Base-by-base conservation (phyloP, 1,284 basidiomycete species). In the Ganoderma sp. region DNA sequence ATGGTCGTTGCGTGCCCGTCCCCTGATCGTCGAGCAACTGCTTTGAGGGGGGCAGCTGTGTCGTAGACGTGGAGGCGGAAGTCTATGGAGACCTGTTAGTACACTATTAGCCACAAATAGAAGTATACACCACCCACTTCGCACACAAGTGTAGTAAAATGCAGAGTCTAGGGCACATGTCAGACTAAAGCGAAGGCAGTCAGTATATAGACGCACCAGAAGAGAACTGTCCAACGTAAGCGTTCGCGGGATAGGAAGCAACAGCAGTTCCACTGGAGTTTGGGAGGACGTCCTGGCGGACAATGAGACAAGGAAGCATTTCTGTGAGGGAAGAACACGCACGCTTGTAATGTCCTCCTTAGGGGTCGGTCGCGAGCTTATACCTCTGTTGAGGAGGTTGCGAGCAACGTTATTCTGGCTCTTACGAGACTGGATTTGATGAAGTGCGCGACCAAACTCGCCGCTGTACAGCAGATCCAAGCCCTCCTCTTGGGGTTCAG, bases 151-250 rank as follows among this genome's bases (percentile, higher is more conserved):
- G 74, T 94, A 94, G 74, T 91, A 95, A 78, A 93, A 91, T 0
- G 89, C 89, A 9, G 90, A 91, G 78, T 94, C 92, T 91, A 3
- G 5, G 69, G 28, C 66, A 57, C 64, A 67, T 43, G n/a, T 48
- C 39, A 50, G 22, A 65, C 62, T 25, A 45, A 63, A 10, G 37
- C 48, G 74, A 73, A 73, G 64, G 74, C 77, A 78, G 67, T 78
- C 75, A 56, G 72, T 6, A 65, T 41, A 74, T 69, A 12, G 74
- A 79, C 70, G 66, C 69, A 90, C 92, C 92, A 73, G 84, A 84
- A 17, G 95, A 96, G 79, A 92, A 99, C 78, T 98, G 97, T 0
- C 95, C 98, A 14, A 92, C 94, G 77, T 99, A 99, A 42, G 96
- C 90, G 67, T 96, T 94, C 15, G 90, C 83, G 3, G 86, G 84